Base-by-base conservation (phyloP, 495 filamentous ascomycete species). In the Ascobolus immersus region DNA sequence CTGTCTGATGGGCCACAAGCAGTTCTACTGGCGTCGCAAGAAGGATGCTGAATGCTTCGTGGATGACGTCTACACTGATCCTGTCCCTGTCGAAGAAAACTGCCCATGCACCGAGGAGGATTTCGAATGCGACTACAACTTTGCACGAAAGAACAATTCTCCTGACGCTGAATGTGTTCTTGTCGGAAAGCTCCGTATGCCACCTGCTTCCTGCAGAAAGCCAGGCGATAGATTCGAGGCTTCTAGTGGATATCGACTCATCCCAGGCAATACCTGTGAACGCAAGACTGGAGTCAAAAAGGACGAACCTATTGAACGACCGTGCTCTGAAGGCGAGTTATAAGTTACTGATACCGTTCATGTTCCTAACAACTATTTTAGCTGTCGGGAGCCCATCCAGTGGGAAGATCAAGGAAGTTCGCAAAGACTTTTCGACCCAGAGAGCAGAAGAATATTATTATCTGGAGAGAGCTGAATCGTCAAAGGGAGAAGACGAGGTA, bases 111-210 rank as follows among this genome's bases (percentile, higher is more conserved):
- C 68, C 0, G 62, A 70, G 8, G 57, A 61, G 21, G 86, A 96
- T 52, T 96, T 77, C 45, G 86, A 96, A 52, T 96, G 86, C 51
- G 79, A 93, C 47, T 89, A 71, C 58, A 82, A 84, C 49, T 93
- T 86, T 47, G 54, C 67, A 27, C 60, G 57, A 31, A 60, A 58
- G 27, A 62, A 71, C n/a, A 48, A 49, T 4, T 56, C 61, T 38
- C 51, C 52, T 30, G 66, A 75, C 36, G 52, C 60, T 21, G 62
- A 66, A 27, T 96, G 86, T 45, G 51, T 68, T 4, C 41, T 48
- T 1, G 56, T 42, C 17, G 63, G 53, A 1, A 34, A 39, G 18
- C 34, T 50, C 7, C 41, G 54, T 1, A 47, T 68, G 25, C 62
- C 67, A 0, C 59, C 68, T 10, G 70, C 64, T 0, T 58, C 69